Percentiles rank a stretch among this genome's conserved stretches.
Evolutionary conservation across 768 basidiomycete genomes (phyloP).

Genomic region (Kwoniella botswanensis): DNA sequence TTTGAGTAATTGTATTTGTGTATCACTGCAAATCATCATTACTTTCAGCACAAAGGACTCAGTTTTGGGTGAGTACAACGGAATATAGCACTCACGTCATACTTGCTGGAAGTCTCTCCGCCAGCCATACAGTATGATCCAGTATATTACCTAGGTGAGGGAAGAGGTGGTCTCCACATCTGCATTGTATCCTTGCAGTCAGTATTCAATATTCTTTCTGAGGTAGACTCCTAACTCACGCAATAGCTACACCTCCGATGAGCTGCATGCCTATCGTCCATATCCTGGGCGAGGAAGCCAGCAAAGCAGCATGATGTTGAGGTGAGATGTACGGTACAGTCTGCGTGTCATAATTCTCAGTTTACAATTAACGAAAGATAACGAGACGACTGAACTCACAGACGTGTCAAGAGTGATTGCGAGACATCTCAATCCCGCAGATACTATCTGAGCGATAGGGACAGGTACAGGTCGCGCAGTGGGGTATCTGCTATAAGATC

Average conservation of each 20-base stretch:
- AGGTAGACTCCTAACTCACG: constrained; percentile 27
- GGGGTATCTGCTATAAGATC: constrained; percentile 29
- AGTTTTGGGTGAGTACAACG: background rate
- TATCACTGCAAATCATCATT: constrained; percentile 18
- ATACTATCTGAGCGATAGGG: constrained; percentile 53
- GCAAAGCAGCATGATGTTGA: constrained; percentile 44
- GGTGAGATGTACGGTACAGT: constrained; percentile 47
- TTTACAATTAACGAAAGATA: background rate
- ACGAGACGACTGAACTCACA: constrained; percentile 27
- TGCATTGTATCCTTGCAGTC: constrained; percentile 9
- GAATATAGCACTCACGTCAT: constrained; percentile 32
- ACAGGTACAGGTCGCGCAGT: constrained; percentile 55
- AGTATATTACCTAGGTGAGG: constrained; percentile 53
- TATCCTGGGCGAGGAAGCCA: constrained; percentile 37
- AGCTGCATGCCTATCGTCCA: constrained; percentile 48
- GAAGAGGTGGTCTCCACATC: constrained; percentile 53
- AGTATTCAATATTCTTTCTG: background rate
- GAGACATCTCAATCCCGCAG: constrained; percentile 49
- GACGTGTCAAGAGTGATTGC: constrained; percentile 44
- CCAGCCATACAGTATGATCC: constrained; percentile 53
- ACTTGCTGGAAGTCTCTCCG: constrained; percentile 38
- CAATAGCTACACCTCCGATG: constrained; percentile 28
- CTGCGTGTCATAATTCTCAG: constrained; percentile 29
- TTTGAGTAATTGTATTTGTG: constrained; percentile 40
- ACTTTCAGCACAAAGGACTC: no score